Conservation (phyloP, 176 grass and related monocot genomes). For the Musa itinerans region DNA sequence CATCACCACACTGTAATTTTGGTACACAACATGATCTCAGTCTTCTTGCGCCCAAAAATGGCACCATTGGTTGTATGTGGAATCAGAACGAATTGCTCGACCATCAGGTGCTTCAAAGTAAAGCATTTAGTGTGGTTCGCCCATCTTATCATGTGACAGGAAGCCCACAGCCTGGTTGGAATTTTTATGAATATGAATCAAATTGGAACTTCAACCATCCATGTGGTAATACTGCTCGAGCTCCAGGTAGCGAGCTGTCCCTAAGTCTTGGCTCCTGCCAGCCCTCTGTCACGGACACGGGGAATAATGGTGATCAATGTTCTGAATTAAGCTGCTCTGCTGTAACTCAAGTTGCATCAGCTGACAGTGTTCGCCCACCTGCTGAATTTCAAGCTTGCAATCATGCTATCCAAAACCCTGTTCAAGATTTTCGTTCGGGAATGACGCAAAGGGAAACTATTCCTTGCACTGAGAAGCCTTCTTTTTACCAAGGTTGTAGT, state of each 20-base stretch:
- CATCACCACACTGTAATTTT: background rate
- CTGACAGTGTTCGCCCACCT: background rate
- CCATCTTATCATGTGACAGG: slow-evolving; percentile 21
- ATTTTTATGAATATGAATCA: background rate
- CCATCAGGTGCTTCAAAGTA: background rate
- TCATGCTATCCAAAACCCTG: slow-evolving; percentile 3
- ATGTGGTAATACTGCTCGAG: slow-evolving; percentile 12
- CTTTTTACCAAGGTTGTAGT: slow-evolving; percentile 8
- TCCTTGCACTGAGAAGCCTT: background rate
- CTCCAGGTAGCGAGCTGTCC: slow-evolving; percentile 49
- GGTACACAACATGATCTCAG: slow-evolving; percentile 14
- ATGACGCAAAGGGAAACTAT: background rate
- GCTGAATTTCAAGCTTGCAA: background rate
- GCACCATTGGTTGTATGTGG: slow-evolving; percentile 11
- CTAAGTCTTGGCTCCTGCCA: slow-evolving; percentile 42
- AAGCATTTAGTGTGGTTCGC: slow-evolving; percentile 7
- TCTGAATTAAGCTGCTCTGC: slow-evolving; percentile 53
- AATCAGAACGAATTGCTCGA: slow-evolving; percentile 7
- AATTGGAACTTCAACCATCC: slow-evolving; percentile 24
- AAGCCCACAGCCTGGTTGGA: slow-evolving; percentile 17
- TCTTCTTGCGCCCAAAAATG: slow-evolving; percentile 18
- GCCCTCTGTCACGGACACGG: slow-evolving; percentile 17
- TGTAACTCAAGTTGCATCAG: slow-evolving; percentile 28
- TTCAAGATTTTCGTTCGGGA: background rate
- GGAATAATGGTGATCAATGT: slow-evolving; percentile 32